Base-by-base conservation (phyloP, 2,329 filamentous ascomycete genomes). In the Alternaria solani region DNA sequence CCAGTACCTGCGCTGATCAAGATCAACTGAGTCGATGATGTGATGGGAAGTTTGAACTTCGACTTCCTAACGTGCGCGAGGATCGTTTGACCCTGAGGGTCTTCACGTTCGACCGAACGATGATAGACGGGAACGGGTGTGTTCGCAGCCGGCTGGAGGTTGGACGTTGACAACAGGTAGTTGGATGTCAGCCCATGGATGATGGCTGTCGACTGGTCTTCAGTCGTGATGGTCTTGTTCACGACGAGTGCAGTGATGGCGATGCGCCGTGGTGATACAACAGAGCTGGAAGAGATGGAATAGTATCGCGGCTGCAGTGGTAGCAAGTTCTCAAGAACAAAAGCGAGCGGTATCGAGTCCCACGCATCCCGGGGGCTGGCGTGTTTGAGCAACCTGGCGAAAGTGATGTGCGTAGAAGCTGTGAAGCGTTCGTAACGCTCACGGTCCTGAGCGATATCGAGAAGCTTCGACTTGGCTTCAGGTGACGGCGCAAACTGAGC, bases 41-140 rank as follows among this genome's bases (percentile, higher is more conserved):
- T 70, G 11, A 77, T 68, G 0, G 83, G 83, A 2, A 84, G 77
- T 51, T 82, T 82, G 75, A 85, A 85, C 39, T 78, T 79, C 1
- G 79, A 81, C 55, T 75, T 76, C 26, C 79, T 78, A 44, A 82
- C 70, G 57, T 81, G 78, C 0, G 80, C 81, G 60, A 73, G 74
- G 44, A 81, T 53, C n/a, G 63, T 71, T 12, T 69, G 61, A 32
- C 71, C 61, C 36, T 58, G 56, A 7, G 75, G 59, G 1, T 43
- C 47, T 44, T 66, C 57, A 44, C 65, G 49, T 8, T 65, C 34
- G 20, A 16, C 55, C 11, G 53, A 30, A n/a, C 58, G 62, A 30
- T 63, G 59, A 48, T 66, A 71, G 2, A 60, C 54, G 2, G 71
- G 69, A 28, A 64, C 64, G 16, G 62, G 54, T 1, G 14, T 14